phyloP scores from a whole-genome alignment of 139 green algal species.

The Haematococcus sp. region DNA sequence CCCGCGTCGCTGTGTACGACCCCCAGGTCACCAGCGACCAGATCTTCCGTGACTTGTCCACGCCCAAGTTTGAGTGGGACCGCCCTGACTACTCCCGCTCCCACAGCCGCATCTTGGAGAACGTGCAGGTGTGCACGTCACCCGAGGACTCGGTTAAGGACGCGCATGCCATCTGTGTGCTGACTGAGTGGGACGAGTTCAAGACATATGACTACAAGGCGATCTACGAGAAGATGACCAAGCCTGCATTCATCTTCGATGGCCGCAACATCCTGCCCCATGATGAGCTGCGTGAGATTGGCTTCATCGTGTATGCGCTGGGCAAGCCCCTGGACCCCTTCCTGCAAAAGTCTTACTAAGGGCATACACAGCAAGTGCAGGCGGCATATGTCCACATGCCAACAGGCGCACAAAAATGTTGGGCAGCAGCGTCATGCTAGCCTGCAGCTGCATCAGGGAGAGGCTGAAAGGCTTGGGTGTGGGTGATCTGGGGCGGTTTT shows the following conservation, averaged over 20 bases:
- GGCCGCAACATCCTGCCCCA: conserved; percentile 96
- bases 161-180: conserved; percentile 84
- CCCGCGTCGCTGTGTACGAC: conserved; percentile 80
- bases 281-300: conserved; percentile 85
- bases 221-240: conserved; percentile 88
- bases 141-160: conserved; percentile 63
- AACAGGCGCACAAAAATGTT: no score
- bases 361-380: no score
- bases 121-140: conserved; percentile 29
- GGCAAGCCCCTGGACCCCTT: conserved; percentile 98
- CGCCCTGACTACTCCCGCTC: conserved; percentile 64
- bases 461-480: no score
- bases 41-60: conserved; percentile 82
- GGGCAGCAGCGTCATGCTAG: no score
- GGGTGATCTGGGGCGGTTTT: no score
- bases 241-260: conserved; percentile 99
- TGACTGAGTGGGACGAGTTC: conserved; percentile 99
- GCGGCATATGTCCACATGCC: no score
- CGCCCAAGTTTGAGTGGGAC: conserved; percentile 92
- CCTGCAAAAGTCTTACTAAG: conserved; percentile 69
- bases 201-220: conserved; percentile 79
- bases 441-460: no score
- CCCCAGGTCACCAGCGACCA: conserved; percentile 82
- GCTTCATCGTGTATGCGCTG: conserved; percentile 97
- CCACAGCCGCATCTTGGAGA: conserved; percentile 49